Evolutionary conservation across 2,329 filamentous ascomycete genomes (phyloP), one percentile per base, ranked within the genome.

Genomic region (Colletotrichum sojae): DNA sequence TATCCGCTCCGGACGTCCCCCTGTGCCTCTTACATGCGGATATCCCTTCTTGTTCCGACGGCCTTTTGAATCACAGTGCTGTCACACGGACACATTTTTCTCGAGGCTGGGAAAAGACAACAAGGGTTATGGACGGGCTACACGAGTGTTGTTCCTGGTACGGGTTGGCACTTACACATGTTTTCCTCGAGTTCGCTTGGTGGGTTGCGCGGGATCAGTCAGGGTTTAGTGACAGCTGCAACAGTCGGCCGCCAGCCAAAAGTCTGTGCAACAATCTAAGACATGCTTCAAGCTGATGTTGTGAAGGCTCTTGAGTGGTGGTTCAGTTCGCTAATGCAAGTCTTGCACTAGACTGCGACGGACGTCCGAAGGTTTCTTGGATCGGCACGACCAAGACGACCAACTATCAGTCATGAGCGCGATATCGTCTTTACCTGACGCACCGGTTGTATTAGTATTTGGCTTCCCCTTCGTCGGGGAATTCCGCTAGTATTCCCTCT

Each of bases 11-110:
- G 55, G 27, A 1, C 5, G 6, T 16, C 16, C 0, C 27, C 40
- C 57, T 61, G 57, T 52, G 57, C 57, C 57, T 52, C 45, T 61
- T 61, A 61, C 57, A 31, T 61, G 57, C 16, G n/a, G 45, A 36
- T 36, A 36, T 36, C 10, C 4, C 31, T 36, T 36, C 6, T 10
- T 10, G 31, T 10, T 9, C n/a, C 22, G 18, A 48, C 43, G 15
- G 25, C 15, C 4, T 20, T 20, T 51, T 18, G n/a, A 52, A 2
- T 27, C 16, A 61, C 57, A 51, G 57, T 61, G 4, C 16, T 3
- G 25, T 0, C 15, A n/a, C 20, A 61, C 57, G 57, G 57, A 61
- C 52, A 61, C 57, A 5, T 45, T 27, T 18, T 48, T 15, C 0
- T 16, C 20, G 16, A 9, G 12, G 1, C 10, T 36, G 13, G 16